Evolutionary conservation across 2,329 filamentous ascomycete species (phyloP).

Genomic region (Colletotrichum musae): DNA sequence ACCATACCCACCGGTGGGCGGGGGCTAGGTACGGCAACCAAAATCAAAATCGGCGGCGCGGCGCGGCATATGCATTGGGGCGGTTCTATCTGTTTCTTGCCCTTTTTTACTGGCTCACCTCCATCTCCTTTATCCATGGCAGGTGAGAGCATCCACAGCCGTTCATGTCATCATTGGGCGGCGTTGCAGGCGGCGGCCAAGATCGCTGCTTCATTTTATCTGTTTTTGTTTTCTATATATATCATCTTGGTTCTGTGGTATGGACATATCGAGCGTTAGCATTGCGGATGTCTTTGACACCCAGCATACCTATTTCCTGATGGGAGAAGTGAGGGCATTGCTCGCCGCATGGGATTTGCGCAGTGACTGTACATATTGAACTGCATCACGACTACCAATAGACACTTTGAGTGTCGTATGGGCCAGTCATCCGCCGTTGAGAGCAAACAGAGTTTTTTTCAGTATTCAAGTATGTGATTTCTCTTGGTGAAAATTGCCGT

Average conservation of each 20-base stretch:
- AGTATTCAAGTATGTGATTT: background rate
- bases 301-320: background rate
- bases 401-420: background rate
- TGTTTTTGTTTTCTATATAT: background rate
- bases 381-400: background rate
- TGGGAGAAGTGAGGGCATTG: background rate
- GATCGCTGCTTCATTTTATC: background rate
- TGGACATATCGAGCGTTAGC: conserved; percentile 16
- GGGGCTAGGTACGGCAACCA: conserved; percentile 25
- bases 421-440: background rate
- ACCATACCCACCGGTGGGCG: conserved; percentile 21
- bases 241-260: background rate
- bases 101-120: background rate
- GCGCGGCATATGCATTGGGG: conserved; percentile 35
- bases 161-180: conserved; percentile 38
- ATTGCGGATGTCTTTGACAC: conserved; percentile 15
- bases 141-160: conserved; percentile 20
- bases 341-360: background rate
- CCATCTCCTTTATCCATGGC: conserved; percentile 10
- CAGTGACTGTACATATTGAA: conserved; percentile 10
- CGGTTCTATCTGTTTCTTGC: background rate
- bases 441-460: background rate
- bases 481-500: background rate
- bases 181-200: conserved; percentile 25
- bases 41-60: conserved; percentile 34